Conservation (phyloP, 371 early-diverging fungal genomes). For the Lichtheimia ramosa region DNA sequence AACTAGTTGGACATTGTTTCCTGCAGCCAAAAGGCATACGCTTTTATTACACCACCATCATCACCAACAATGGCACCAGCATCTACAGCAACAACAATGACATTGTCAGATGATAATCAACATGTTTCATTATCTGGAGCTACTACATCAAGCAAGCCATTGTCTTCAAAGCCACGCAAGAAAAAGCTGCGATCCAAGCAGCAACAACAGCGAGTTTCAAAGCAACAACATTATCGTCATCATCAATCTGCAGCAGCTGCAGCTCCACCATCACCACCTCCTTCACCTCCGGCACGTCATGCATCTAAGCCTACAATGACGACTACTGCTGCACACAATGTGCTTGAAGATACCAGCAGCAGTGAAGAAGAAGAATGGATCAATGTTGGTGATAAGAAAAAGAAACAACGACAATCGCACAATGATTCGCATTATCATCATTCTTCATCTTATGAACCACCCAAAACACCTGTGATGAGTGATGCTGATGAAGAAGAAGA, state of each 20-base stretch:
- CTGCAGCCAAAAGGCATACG: conserved; percentile 5
- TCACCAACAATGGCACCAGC: background rate
- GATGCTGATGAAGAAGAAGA: too few relatives aligned
- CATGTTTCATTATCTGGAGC: background rate
- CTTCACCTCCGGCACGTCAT: background rate
- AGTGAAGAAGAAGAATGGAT: conserved; percentile 6
- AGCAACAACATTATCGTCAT: conserved; percentile 1
- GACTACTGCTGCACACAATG: background rate
- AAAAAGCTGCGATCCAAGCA: background rate
- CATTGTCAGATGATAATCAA: background rate
- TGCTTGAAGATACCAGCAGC: background rate
- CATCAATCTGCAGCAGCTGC: background rate
- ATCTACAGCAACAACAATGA: background rate
- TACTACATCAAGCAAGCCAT: too few relatives aligned
- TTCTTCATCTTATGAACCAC: background rate
- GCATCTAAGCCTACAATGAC: background rate
- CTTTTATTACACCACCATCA: conserved; percentile 2
- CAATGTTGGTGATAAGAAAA: conserved; percentile 11
- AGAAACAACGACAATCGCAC: conserved; percentile 1
- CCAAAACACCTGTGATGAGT: conserved; percentile 6
- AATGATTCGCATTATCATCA: background rate
- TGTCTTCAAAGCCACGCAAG: background rate
- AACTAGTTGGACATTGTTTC: background rate
- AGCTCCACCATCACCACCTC: background rate
- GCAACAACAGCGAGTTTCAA: background rate